These are phyloP conservation scores for Trapa incisa DNA, from an alignment of 345 rosid species.

Conservation along the genomic window DNA sequence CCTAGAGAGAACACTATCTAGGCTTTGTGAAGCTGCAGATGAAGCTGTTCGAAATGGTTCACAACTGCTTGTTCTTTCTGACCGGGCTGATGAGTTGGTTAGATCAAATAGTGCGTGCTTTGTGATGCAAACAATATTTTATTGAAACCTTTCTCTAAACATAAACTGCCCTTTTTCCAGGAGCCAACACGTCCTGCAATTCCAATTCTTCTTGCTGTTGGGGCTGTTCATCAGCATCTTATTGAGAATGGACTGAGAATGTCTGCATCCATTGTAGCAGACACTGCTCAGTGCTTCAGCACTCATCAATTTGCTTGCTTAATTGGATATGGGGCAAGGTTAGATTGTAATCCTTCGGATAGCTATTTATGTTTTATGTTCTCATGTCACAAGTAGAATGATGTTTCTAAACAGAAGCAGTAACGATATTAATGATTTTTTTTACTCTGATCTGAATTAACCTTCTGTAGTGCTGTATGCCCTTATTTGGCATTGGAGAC, in stretches of 20 bases:
- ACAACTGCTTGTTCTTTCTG: constrained; percentile 85
- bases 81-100: constrained; percentile 69
- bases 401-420: background rate
- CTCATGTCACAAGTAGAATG: background rate
- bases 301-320: constrained; percentile 98
- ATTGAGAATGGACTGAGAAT: constrained; percentile 89
- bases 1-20: constrained; percentile 49
- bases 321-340: constrained; percentile 99
- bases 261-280: constrained; percentile 90
- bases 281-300: constrained; percentile 97
- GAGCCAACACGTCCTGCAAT: constrained; percentile 85
- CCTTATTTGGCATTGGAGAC: constrained; percentile 95
- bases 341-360: background rate
- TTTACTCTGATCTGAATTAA: constrained; percentile 5
- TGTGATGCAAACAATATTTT: background rate
- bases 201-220: constrained; percentile 96
- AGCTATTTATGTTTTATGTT: background rate
- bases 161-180: constrained; percentile 25
- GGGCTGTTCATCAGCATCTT: constrained; percentile 98
- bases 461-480: constrained; percentile 66
- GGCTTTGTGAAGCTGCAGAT: constrained; percentile 93
- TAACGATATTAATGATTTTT: background rate
- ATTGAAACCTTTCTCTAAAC: background rate
- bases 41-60: constrained; percentile 96
- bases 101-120: constrained; percentile 2